These are phyloP conservation scores for Trametes elegans DNA, from an alignment of 768 basidiomycete species.

Conservation along the genomic window DNA sequence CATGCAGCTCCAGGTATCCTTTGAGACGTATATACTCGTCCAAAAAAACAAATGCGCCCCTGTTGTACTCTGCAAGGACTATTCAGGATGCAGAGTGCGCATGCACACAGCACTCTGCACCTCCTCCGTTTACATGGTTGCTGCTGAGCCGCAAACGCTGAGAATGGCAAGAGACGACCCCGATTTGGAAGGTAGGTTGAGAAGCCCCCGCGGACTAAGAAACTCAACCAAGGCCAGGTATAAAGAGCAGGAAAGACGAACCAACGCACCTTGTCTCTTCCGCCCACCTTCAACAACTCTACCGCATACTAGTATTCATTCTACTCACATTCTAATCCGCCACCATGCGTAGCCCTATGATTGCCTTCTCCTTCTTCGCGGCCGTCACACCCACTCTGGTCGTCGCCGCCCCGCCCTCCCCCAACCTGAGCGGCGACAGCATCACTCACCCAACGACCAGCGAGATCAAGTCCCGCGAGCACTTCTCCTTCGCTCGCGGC, in stretches of 20 bases:
- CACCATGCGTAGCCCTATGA: conserved; percentile 30
- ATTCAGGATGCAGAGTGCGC: no score
- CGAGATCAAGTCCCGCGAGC: background rate
- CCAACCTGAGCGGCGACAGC: conserved; percentile 10
- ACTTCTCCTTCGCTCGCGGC: background rate
- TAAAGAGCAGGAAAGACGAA: background rate
- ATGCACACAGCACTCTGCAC: no score
- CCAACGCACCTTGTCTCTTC: conserved; percentile 9
- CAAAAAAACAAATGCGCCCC: no score
- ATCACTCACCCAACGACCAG: conserved; percentile 13
- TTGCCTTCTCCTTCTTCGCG: conserved; percentile 30
- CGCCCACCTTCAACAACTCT: background rate
- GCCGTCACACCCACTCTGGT: conserved; percentile 27
- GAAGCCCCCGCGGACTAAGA: conserved; percentile 29
- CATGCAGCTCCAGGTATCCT: no score
- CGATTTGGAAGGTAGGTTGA: conserved; percentile 19
- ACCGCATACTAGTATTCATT: conserved; percentile 1
- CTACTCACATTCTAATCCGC: conserved; percentile 7
- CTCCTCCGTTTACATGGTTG: no score
- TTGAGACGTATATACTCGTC: no score
- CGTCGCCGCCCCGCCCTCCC: conserved; percentile 23
- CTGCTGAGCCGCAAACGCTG: background rate
- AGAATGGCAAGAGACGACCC: conserved; percentile 7
- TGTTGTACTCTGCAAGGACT: no score
- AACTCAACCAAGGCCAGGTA: conserved; percentile 17